Evolutionary conservation across 2,329 filamentous ascomycete genomes (phyloP), one percentile per base, ranked within the genome.

Genomic region (Monosporascus sp.): DNA sequence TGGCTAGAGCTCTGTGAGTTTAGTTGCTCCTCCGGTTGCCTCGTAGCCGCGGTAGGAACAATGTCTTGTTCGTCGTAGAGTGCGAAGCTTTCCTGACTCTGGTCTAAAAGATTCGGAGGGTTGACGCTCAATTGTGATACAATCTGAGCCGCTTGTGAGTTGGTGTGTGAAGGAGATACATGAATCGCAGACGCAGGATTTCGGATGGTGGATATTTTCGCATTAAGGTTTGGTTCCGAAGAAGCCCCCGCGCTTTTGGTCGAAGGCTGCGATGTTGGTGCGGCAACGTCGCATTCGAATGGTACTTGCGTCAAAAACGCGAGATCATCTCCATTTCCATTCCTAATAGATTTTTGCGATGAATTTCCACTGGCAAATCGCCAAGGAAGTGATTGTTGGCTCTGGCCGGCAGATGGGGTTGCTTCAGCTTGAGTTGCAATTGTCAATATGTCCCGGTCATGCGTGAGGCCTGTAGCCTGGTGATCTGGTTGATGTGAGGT

Each of bases 141-240:
- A 20, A 67, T 56, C 46, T 68, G 66, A n/a, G 66, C 66, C 37
- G 62, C 59, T 47, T 68, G 66, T 2, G 59, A 66, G n/a, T 51
- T 59, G 37, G 49, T 54, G 36, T 52, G 53, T 16, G 58, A 57
- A 11, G 52, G 56, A 9, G 34, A 7, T 22, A 7, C 7, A 11
- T 41, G 22, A 11, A 26, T 37, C 19, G 44, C 40, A 22, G 40
- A 9, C 8, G 22, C 40, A 9, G 46, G 48, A 3, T 22, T 24
- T 49, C 17, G 3, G 40, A 43, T 37, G 8, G 22, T 44, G 36
- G 49, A 36, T 20, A 34, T 27, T 16, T n/a, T 37, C 37, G 22
- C 22, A 34, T 34, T 27, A 24, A 14, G 17, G 41, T 41, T 37
- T 40, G 41, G 54, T 46, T 34, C 44, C 46, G 50, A 20, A 19